Conservation (phyloP, 139 green algal species). For the Choricystis sp. region DNA sequence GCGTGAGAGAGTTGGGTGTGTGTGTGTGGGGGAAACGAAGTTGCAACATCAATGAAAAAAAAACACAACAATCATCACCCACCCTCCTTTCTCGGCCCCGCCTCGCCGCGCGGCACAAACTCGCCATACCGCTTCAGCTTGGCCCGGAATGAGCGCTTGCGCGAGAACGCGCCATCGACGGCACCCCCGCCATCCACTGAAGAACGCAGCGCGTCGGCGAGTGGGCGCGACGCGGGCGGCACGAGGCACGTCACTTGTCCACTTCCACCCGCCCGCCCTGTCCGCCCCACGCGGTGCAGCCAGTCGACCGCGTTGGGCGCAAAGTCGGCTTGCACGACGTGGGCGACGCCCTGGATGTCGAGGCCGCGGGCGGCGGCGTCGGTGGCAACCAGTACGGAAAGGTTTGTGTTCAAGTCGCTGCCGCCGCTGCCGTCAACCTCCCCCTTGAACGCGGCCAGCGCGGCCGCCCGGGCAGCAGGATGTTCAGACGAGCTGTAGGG, state of each 20-base stretch:
- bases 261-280: slow-evolving; percentile 43
- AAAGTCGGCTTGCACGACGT: slow-evolving; percentile 86
- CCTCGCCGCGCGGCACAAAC: slow-evolving; percentile 56
- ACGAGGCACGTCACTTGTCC: slow-evolving; percentile 78
- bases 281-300: slow-evolving; percentile 68
- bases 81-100: slow-evolving; percentile 5
- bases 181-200: slow-evolving; percentile 36
- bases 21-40: too few relatives aligned
- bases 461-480: not conserved
- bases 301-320: slow-evolving; percentile 83
- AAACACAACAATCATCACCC: not conserved
- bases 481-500: not conserved
- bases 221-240: slow-evolving; percentile 12
- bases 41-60: too few relatives aligned
- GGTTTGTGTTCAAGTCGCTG: slow-evolving; percentile 13
- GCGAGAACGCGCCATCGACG: slow-evolving; percentile 79
- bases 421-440: slow-evolving; percentile 5
- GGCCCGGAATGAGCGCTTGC: slow-evolving; percentile 77
- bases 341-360: slow-evolving; percentile 62
- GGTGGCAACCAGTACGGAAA: slow-evolving; percentile 78
- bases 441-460: not conserved
- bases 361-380: slow-evolving; percentile 79
- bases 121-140: slow-evolving; percentile 73
- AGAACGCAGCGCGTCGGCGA: slow-evolving; percentile 52
- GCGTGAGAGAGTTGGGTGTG: too few relatives aligned